Conservation (phyloP, 805 yeast genomes). For the Monosporozyma siamensis region DNA sequence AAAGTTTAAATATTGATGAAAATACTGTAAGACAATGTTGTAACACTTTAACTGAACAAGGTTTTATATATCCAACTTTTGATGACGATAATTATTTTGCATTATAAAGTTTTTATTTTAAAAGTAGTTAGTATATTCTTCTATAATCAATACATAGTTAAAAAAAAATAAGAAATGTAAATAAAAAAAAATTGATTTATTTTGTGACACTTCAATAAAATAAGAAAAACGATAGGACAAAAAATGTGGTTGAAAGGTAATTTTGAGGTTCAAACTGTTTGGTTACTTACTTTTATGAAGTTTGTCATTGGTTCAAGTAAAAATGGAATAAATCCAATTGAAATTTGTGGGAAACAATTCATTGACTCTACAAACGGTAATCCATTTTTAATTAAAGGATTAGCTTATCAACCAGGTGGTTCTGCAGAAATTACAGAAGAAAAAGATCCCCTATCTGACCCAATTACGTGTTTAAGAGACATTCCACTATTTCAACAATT, state of each 20-base stretch:
- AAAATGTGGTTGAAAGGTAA: no score
- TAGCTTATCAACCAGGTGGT: slow-evolving; percentile 96
- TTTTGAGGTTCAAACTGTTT: background rate
- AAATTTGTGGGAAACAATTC: slow-evolving; percentile 60
- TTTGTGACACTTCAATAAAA: background rate
- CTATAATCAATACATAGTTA: no score
- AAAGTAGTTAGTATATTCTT: no score
- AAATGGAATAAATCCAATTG: slow-evolving; percentile 53
- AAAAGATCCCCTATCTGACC: slow-evolving; percentile 71
- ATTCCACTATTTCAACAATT: slow-evolving; percentile 69
- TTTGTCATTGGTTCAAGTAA: background rate
- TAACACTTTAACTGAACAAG: slow-evolving; percentile 51
- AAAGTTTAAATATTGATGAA: slow-evolving; percentile 41
- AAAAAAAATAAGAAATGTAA: background rate
- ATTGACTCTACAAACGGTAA: slow-evolving; percentile 63
- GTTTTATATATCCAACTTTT: slow-evolving; percentile 57
- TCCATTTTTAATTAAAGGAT: slow-evolving; percentile 76
- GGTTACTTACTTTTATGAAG: background rate
- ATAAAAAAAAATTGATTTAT: background rate
- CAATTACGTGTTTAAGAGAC: slow-evolving; percentile 69
- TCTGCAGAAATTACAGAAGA: slow-evolving; percentile 56
- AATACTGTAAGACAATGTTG: slow-evolving; percentile 44
- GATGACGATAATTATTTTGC: slow-evolving; percentile 57
- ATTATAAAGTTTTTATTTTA: slow-evolving; percentile 20
- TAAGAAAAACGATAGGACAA: no score